phyloP scores from a whole-genome alignment of 306 rosid genomes.

The Trifolium repens region DNA sequence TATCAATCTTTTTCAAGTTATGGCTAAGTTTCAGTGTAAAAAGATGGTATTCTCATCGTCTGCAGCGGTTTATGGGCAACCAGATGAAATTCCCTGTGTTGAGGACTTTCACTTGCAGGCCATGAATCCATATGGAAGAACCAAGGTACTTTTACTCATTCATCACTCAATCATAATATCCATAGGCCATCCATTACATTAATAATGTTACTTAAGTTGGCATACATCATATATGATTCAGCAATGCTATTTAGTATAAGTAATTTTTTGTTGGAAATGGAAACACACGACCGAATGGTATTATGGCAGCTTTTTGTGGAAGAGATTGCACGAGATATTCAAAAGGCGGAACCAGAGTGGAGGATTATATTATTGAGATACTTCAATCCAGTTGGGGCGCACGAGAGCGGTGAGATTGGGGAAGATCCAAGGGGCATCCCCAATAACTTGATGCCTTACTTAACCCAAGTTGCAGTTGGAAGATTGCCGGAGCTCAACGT shows the following conservation, averaged over 20 bases:
- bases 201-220: background rate
- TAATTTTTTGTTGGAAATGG: no score
- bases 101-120: background rate
- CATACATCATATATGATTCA: background rate
- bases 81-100: background rate
- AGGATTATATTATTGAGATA: background rate
- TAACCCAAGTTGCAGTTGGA: background rate
- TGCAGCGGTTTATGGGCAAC: background rate
- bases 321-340: background rate
- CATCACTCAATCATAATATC: background rate
- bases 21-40: background rate
- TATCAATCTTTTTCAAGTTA: background rate
- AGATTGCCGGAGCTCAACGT: background rate
- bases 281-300: background rate
- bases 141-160: background rate
- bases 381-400: background rate
- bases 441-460: background rate
- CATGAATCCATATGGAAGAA: background rate
- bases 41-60: background rate
- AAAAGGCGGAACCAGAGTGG: background rate
- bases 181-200: background rate
- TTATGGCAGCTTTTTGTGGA: background rate
- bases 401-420: background rate
- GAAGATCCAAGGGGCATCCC: conserved; percentile 2
- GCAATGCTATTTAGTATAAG: no score